A percentile compares a stretch with the other conserved stretches of the same genome.
phyloP scores from a whole-genome alignment of 805 yeast species.

The Grigorovia transvaalensis region DNA sequence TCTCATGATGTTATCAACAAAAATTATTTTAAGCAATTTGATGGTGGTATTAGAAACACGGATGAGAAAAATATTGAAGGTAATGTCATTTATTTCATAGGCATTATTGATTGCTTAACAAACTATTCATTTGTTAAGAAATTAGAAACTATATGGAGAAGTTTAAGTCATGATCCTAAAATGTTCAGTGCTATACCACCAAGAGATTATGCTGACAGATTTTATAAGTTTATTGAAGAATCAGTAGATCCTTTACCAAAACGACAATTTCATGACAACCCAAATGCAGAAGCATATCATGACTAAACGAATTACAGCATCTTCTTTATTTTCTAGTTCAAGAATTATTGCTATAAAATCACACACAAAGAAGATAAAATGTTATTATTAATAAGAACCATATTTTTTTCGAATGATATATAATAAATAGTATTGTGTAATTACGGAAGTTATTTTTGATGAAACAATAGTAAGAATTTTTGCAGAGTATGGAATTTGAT shows the following conservation, averaged over 20 bases:
- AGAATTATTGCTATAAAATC: not conserved
- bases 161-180: slow-evolving; percentile 54
- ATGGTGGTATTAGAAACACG: slow-evolving; percentile 78
- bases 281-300: slow-evolving; percentile 11
- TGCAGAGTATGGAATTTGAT: not conserved
- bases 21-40: slow-evolving; percentile 56
- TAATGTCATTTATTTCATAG: slow-evolving; percentile 72
- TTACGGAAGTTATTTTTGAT: not conserved
- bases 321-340: no score
- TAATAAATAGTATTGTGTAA: not conserved
- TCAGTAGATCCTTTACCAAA: slow-evolving; percentile 27
- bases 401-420: not conserved
- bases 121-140: slow-evolving; percentile 62
- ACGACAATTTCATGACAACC: slow-evolving; percentile 17
- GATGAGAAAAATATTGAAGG: slow-evolving; percentile 41
- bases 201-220: slow-evolving; percentile 78
- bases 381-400: not conserved
- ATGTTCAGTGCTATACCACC: slow-evolving; percentile 88
- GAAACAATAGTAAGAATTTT: not conserved
- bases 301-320: slow-evolving; percentile 6
- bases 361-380: not conserved
- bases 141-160: slow-evolving; percentile 78
- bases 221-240: slow-evolving; percentile 53
- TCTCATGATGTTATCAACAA: not conserved
- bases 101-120: slow-evolving; percentile 89